Evolutionary conservation across 192 early-diverging fungal genomes (phyloP).

Genomic region (Chytriomyces confervae): DNA sequence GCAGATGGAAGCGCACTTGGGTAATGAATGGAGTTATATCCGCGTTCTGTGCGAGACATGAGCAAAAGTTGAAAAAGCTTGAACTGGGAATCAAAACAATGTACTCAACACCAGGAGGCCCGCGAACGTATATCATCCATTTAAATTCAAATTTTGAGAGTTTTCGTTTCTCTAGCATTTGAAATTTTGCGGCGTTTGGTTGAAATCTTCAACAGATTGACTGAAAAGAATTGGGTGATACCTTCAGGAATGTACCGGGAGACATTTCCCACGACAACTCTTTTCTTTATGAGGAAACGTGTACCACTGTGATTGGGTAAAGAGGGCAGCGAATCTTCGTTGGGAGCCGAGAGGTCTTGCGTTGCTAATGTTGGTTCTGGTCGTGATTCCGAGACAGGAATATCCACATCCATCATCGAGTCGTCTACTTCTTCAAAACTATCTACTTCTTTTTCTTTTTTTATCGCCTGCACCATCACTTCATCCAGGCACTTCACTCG

Average conservation of each 20-base stretch:
- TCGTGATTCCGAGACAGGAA: constrained; percentile 44
- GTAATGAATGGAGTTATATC: constrained; percentile 71
- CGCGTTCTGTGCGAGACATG: constrained; percentile 33
- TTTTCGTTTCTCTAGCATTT: constrained; percentile 47
- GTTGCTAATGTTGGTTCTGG: constrained; percentile 6
- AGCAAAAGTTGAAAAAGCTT: not conserved
- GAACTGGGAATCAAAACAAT: not conserved
- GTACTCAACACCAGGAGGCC: constrained; percentile 40
- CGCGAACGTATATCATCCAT: constrained; percentile 92
- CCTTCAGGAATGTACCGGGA: constrained; percentile 36
- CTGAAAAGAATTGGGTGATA: not conserved
- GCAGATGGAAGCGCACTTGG: constrained; percentile 84
- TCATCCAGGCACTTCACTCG: too few species aligned
- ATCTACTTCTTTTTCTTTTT: too few species aligned
- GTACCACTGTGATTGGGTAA: constrained; percentile 50
- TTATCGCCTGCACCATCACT: too few species aligned
- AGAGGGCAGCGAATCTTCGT: constrained; percentile 6
- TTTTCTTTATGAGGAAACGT: constrained; percentile 59
- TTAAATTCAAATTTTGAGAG: constrained; percentile 53
- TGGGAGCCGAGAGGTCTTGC: constrained; percentile 7
- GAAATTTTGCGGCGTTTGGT: constrained; percentile 2
- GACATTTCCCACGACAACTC: constrained; percentile 48
- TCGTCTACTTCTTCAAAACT: too few species aligned
- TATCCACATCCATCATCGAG: constrained; percentile 63
- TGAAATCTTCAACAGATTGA: not conserved